Evolutionary conservation across 371 early-diverging fungal genomes (phyloP).

Genomic region (Phascolomyces articulosus): DNA sequence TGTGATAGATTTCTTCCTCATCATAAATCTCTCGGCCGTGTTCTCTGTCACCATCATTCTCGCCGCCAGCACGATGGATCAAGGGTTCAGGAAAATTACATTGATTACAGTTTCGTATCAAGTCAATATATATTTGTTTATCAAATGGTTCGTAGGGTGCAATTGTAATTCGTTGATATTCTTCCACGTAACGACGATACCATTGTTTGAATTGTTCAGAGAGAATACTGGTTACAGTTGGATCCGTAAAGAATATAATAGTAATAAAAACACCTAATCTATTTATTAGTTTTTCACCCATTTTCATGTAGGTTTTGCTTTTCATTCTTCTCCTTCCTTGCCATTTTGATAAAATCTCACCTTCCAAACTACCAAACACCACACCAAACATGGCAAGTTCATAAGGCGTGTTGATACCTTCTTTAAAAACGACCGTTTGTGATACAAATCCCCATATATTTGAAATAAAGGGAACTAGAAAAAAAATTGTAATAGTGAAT

Average conservation of each 20-base stretch:
- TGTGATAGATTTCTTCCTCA: too few species aligned
- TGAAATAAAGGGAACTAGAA: constrained; percentile 2
- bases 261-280: background rate
- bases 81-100: too few species aligned
- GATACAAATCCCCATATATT: background rate
- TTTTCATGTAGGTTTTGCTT: too few species aligned
- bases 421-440: background rate
- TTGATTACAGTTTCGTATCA: too few species aligned
- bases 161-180: background rate
- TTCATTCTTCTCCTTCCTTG: background rate
- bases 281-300: too few species aligned
- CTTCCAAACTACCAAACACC: background rate
- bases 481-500: background rate
- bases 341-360: too few species aligned
- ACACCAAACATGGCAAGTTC: background rate
- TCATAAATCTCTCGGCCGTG: too few species aligned
- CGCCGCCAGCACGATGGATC: too few species aligned
- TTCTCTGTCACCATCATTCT: too few species aligned
- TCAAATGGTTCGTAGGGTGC: background rate
- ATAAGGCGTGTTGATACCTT: background rate
- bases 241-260: constrained; percentile 1
- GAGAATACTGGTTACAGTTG: background rate
- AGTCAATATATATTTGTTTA: too few species aligned
- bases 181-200: background rate
- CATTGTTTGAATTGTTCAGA: background rate